phyloP scores from a whole-genome alignment of 1,139 yeast genomes.

The Candida albicans region DNA sequence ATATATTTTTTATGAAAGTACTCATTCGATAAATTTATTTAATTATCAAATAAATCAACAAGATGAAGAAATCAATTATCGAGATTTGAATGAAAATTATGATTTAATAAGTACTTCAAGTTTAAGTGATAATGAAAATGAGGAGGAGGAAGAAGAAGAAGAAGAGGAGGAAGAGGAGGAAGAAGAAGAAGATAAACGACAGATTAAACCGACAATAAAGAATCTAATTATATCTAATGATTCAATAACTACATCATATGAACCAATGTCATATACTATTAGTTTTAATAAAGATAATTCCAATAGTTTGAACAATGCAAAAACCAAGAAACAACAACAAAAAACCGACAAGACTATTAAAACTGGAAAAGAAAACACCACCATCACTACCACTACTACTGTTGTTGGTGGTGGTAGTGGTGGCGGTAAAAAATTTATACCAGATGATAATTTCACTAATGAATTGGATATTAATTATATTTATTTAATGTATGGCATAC shows the following conservation, averaged over 20 bases:
- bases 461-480: conserved; percentile 22
- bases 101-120: conserved; percentile 25
- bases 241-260: conserved; percentile 12
- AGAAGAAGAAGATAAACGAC: conserved; percentile 8
- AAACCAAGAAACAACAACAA: conserved; percentile 2
- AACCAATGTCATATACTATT: conserved; percentile 26
- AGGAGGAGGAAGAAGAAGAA: conserved; percentile 19
- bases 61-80: conserved; percentile 31
- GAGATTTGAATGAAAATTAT: conserved; percentile 38
- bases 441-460: conserved; percentile 9
- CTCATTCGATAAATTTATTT: conserved; percentile 39
- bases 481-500: conserved; percentile 50
- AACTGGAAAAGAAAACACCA: conserved; percentile 1
- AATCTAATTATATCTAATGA: conserved; percentile 18
- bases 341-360: conserved; percentile 1
- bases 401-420: no score
- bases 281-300: conserved; percentile 22
- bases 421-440: conserved; percentile 1
- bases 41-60: conserved; percentile 38
- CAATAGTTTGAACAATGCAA: conserved; percentile 13
- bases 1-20: conserved; percentile 37
- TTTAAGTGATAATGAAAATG: conserved; percentile 17
- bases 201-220: conserved; percentile 19
- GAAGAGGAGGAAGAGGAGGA: conserved; percentile 10
- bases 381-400: neutral